These are phyloP conservation scores for Capronia epimyces DNA, from an alignment of 2,329 filamentous ascomycete species.

Conservation along the genomic window DNA sequence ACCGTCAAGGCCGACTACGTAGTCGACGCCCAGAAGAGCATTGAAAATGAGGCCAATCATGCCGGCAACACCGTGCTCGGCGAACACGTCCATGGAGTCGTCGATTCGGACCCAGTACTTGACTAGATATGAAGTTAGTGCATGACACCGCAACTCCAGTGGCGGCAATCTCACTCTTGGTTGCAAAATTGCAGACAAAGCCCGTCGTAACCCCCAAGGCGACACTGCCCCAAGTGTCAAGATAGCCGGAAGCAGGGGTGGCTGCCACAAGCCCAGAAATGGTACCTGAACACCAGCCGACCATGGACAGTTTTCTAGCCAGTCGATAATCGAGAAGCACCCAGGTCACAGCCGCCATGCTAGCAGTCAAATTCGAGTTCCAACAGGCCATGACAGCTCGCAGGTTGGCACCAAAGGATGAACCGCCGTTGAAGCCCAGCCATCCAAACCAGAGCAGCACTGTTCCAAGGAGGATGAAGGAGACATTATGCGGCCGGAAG, in stretches of 20 bases:
- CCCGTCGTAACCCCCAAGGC: slow-evolving; percentile 58
- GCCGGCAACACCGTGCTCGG: slow-evolving; percentile 79
- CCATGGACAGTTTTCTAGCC: slow-evolving; percentile 88
- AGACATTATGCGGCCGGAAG: slow-evolving; percentile 98
- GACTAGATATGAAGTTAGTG: slow-evolving; percentile 37
- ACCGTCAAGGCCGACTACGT: slow-evolving; percentile 70
- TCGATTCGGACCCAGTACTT: slow-evolving; percentile 74
- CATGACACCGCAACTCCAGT: background rate
- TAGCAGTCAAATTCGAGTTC: slow-evolving; percentile 92
- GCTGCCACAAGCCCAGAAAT: slow-evolving; percentile 85
- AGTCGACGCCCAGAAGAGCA: slow-evolving; percentile 68
- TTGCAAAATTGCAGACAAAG: slow-evolving; percentile 74
- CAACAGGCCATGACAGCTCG: slow-evolving; percentile 94
- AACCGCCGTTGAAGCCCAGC: slow-evolving; percentile 98
- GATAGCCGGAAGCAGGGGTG: slow-evolving; percentile 66
- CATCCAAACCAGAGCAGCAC: slow-evolving; percentile 97
- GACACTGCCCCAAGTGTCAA: slow-evolving; percentile 54
- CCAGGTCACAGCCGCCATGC: slow-evolving; percentile 90
- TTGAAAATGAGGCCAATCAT: slow-evolving; percentile 75
- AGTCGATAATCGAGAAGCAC: slow-evolving; percentile 92
- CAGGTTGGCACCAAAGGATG: slow-evolving; percentile 86
- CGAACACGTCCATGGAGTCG: slow-evolving; percentile 85
- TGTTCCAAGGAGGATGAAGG: slow-evolving; percentile 90
- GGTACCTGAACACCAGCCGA: slow-evolving; percentile 85
- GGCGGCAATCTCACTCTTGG: slow-evolving; percentile 61